Percentiles rank a stretch among this genome's conserved stretches.
Evolutionary conservation across 768 basidiomycete species (phyloP).

Genomic region (Leccinum disarticulatum): DNA sequence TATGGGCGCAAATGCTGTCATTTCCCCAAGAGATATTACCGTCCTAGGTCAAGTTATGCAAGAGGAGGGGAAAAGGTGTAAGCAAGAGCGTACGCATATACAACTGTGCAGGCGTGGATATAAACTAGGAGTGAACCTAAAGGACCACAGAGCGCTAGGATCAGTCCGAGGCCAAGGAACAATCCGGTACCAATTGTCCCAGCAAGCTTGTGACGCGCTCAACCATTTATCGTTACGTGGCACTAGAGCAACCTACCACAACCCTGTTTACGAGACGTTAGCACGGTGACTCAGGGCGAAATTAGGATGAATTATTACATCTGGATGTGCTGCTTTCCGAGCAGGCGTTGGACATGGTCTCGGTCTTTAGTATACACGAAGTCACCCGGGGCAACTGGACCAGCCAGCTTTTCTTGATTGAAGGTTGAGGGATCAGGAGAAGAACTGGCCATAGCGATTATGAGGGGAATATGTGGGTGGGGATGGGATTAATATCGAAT

Average conservation of each 20-base stretch:
- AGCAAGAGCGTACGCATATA: slow-evolving; percentile 26
- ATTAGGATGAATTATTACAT: slow-evolving; percentile 10
- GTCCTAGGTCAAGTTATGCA: slow-evolving; percentile 21
- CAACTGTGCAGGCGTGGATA: slow-evolving; percentile 27
- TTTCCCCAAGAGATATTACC: slow-evolving; percentile 31
- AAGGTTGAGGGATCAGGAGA: not conserved
- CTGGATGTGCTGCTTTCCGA: slow-evolving; percentile 23
- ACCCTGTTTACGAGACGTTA: slow-evolving; percentile 19
- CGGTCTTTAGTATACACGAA: slow-evolving; percentile 19
- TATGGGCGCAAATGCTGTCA: slow-evolving; percentile 30
- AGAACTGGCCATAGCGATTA: not conserved
- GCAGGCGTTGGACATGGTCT: slow-evolving; percentile 20
- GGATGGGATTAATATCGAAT: not conserved
- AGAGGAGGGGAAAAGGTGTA: not conserved
- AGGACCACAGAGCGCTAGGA: slow-evolving; percentile 28
- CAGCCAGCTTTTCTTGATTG: slow-evolving; percentile 1
- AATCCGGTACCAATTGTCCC: slow-evolving; percentile 33
- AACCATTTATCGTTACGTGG: not conserved
- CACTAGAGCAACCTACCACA: slow-evolving; percentile 14
- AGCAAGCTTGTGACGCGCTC: slow-evolving; percentile 22
- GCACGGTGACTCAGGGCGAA: not conserved
- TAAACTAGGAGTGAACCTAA: slow-evolving; percentile 31
- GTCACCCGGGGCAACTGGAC: not conserved
- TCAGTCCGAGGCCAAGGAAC: slow-evolving; percentile 31
- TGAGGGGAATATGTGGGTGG: not conserved